Conservation (phyloP, 805 yeast genomes). For the Metahyphopichia silvanorum region DNA sequence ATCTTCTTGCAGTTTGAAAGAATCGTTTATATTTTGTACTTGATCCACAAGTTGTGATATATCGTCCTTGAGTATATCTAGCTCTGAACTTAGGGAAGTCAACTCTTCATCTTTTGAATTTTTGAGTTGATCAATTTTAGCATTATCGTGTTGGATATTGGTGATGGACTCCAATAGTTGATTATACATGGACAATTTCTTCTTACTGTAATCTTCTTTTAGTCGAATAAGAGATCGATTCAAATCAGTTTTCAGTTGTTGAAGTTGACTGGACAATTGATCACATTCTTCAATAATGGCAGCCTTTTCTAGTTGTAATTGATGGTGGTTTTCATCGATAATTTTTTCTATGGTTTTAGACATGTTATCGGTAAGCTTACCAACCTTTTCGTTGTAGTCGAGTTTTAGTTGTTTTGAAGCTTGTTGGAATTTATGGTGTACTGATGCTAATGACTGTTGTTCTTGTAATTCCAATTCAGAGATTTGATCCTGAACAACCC, state of each 20-base stretch:
- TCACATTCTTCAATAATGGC: slow-evolving; percentile 11
- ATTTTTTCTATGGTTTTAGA: slow-evolving; percentile 34
- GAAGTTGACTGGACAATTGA: slow-evolving; percentile 10
- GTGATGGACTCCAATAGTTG: slow-evolving; percentile 14
- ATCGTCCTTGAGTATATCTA: slow-evolving; percentile 4
- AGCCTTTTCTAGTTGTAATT: slow-evolving; percentile 25
- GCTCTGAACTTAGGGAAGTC: slow-evolving; percentile 1
- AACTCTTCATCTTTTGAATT: slow-evolving; percentile 5
- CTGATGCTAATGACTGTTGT: slow-evolving; percentile 16
- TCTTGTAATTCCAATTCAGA: slow-evolving; percentile 24
- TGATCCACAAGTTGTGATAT: slow-evolving; percentile 2
- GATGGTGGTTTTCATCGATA: slow-evolving; percentile 28
- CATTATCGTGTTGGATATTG: slow-evolving; percentile 8
- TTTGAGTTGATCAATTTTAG: slow-evolving; percentile 4
- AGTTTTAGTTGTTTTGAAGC: slow-evolving; percentile 16
- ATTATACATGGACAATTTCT: slow-evolving; percentile 9
- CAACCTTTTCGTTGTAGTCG: slow-evolving; percentile 17
- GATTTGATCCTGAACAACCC: slow-evolving; percentile 30
- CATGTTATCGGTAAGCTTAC: slow-evolving; percentile 23
- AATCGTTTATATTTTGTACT: slow-evolving; percentile 4
- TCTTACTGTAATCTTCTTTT: slow-evolving; percentile 21
- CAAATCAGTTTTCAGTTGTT: slow-evolving; percentile 9
- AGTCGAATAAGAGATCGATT: slow-evolving; percentile 20
- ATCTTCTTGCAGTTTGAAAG: slow-evolving; percentile 8
- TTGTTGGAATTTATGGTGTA: slow-evolving; percentile 21